Evolutionary conservation across 768 basidiomycete genomes (phyloP).

Genomic region (Termitomyces sp.): DNA sequence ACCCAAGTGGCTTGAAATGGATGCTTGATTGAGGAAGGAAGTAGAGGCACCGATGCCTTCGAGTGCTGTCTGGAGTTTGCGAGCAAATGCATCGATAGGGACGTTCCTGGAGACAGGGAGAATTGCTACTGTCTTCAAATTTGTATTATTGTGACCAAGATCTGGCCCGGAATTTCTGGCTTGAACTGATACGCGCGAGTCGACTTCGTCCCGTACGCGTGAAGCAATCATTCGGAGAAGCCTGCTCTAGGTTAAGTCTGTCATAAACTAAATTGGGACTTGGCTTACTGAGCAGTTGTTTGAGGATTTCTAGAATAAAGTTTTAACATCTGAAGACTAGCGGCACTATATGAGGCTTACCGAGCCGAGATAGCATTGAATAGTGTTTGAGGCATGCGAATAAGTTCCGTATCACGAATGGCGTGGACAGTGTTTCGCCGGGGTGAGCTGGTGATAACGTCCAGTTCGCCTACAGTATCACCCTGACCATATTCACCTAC

Average conservation of each 20-base stretch:
- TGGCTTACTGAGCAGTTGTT: constrained; percentile 74
- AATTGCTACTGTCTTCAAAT: constrained; percentile 92
- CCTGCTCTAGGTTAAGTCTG: constrained; percentile 28
- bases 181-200: constrained; percentile 50
- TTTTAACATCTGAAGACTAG: neutral
- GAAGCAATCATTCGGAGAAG: constrained; percentile 88
- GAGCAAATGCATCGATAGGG: constrained; percentile 86
- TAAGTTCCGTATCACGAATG: constrained; percentile 96
- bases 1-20: constrained; percentile 88
- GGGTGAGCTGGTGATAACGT: constrained; percentile 90
- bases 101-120: constrained; percentile 84
- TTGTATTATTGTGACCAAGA: constrained; percentile 72
- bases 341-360: constrained; percentile 30
- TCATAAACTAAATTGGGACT: neutral
- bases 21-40: constrained; percentile 89
- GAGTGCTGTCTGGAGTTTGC: constrained; percentile 81
- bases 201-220: constrained; percentile 82
- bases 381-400: constrained; percentile 93
- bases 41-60: constrained; percentile 95
- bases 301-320: constrained; percentile 61
- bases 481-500: constrained; percentile 95
- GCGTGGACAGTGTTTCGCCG: constrained; percentile 93
- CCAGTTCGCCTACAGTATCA: constrained; percentile 94
- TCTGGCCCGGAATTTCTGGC: constrained; percentile 52
- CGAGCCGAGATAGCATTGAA: constrained; percentile 96